These are phyloP conservation scores for Paecilomyces sp. DNA, from an alignment of 2,329 filamentous ascomycete genomes.

Conservation along the genomic window DNA sequence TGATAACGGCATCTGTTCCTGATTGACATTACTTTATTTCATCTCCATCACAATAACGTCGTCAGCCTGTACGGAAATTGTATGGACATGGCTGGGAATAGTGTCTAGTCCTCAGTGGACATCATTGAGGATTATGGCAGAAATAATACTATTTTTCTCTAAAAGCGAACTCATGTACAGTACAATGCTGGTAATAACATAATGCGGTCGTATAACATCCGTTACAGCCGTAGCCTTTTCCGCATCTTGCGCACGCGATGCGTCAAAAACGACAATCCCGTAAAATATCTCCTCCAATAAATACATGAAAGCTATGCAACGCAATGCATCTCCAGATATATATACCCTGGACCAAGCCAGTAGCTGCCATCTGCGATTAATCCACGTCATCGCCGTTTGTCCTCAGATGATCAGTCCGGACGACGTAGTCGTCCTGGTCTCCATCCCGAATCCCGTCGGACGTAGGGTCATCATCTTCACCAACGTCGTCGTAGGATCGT, in stretches of 20 bases:
- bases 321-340: not conserved
- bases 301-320: not conserved
- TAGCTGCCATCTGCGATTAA: not conserved
- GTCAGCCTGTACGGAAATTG: not conserved
- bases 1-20: not conserved
- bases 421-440: slow-evolving; percentile 31
- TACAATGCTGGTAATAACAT: not conserved
- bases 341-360: not conserved
- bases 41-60: not conserved
- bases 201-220: not conserved
- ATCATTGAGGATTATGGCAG: not conserved
- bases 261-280: not conserved
- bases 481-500: slow-evolving; percentile 11
- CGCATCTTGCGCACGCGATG: not conserved
- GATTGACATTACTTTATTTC: not conserved
- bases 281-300: not conserved
- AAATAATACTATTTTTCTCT: not conserved
- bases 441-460: slow-evolving; percentile 17
- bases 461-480: slow-evolving; percentile 17
- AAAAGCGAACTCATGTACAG: not conserved
- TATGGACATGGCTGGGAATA: not conserved
- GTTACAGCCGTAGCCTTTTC: not conserved
- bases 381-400: slow-evolving; percentile 8
- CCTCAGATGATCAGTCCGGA: slow-evolving; percentile 31
- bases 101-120: not conserved